A percentile compares a stretch with the other conserved stretches of the same genome.
These are phyloP conservation scores for Cystobasidium onofrii DNA, from an alignment of 768 basidiomycete genomes.

Conservation along the genomic window DNA sequence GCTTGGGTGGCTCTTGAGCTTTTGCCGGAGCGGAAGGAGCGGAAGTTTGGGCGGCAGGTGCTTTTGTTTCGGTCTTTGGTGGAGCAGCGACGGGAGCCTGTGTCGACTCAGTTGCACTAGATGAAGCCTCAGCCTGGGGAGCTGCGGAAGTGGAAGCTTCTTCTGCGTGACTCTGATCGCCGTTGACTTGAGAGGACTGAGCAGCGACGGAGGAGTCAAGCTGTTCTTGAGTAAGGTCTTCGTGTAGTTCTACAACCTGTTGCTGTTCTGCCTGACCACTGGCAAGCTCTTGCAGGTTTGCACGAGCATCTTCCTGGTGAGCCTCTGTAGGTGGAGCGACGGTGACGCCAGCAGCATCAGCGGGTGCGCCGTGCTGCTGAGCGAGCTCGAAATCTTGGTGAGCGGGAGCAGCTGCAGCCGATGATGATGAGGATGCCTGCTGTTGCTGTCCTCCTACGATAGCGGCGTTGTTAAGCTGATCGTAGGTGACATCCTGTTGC, in stretches of 20 bases:
- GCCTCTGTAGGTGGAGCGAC: neutral
- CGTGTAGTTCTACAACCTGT: constrained; percentile 25
- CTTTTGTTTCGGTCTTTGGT: too few relatives aligned
- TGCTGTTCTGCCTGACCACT: constrained; percentile 20
- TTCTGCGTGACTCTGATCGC: neutral
- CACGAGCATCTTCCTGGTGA: constrained; percentile 2
- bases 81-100: neutral
- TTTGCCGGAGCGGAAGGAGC: constrained; percentile 41
- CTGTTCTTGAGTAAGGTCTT: constrained; percentile 9
- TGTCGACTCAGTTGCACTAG: neutral
- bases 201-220: neutral
- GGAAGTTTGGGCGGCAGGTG: constrained; percentile 30
- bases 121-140: constrained; percentile 13
- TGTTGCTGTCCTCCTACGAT: neutral
- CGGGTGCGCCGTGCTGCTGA: constrained; percentile 17
- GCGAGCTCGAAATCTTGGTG: constrained; percentile 26
- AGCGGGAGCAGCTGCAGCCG: neutral
- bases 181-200: constrained; percentile 16
- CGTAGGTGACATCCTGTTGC: constrained; percentile 38
- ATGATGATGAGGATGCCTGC: neutral
- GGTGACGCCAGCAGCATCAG: constrained; percentile 15
- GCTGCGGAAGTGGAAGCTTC: neutral
- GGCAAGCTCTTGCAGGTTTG: constrained; percentile 18
- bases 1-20: constrained; percentile 49
- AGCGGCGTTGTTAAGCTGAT: constrained; percentile 25